These are phyloP conservation scores for Trichoderma cornu-damae DNA, from an alignment of 2,329 filamentous ascomycete species.

Conservation along the genomic window DNA sequence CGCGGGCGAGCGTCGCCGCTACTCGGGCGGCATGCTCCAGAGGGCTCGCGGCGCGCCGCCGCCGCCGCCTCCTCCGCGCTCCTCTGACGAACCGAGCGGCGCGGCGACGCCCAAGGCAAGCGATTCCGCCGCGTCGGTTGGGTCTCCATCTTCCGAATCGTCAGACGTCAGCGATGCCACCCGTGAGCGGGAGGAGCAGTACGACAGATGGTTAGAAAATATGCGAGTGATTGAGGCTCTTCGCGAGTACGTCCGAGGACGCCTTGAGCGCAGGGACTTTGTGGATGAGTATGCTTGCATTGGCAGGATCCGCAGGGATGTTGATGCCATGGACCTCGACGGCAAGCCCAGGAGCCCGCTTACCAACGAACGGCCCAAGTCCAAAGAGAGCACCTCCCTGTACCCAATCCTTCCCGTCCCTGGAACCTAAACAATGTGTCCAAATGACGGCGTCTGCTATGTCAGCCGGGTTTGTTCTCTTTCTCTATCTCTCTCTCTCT, in stretches of 20 bases:
- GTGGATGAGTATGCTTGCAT: constrained; percentile 30
- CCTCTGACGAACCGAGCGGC: constrained; percentile 33
- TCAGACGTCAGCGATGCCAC: constrained; percentile 49
- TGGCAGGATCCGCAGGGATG: constrained; percentile 21
- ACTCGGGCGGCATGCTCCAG: constrained; percentile 63
- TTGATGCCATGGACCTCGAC: constrained; percentile 37
- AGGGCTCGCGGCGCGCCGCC: constrained; percentile 42
- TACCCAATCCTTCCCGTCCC: constrained; percentile 40
- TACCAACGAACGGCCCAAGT: constrained; percentile 25
- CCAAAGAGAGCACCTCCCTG: constrained; percentile 33
- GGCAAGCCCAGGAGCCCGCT: constrained; percentile 30
- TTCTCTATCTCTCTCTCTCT: too few relatives aligned
- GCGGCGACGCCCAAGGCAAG: constrained; percentile 41
- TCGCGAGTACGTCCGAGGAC: constrained; percentile 51
- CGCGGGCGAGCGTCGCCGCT: constrained; percentile 57
- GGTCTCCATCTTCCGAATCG: constrained; percentile 52
- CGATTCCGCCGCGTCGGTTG: constrained; percentile 42
- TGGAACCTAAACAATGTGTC: constrained; percentile 26
- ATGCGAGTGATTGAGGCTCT: constrained; percentile 60
- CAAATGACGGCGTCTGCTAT: neutral
- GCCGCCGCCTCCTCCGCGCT: constrained; percentile 28
- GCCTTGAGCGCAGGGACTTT: constrained; percentile 54
- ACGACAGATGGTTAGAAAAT: constrained; percentile 62
- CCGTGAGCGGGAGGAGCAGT: constrained; percentile 55
- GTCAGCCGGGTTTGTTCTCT: neutral